phyloP scores from a whole-genome alignment of 768 basidiomycete species.

The Macrolepiota albuminosa region DNA sequence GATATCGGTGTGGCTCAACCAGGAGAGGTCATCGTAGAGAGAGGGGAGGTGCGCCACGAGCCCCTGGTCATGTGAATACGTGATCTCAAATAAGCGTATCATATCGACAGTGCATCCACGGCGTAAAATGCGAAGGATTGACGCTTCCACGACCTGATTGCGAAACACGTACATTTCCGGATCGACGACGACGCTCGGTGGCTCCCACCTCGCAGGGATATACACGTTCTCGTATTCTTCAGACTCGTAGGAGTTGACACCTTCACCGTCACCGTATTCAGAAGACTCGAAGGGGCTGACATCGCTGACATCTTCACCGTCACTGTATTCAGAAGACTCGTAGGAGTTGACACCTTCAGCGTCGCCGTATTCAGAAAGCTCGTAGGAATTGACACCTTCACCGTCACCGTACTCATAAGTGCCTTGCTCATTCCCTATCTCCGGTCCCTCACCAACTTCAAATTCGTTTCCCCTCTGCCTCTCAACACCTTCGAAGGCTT shows the following conservation, averaged over 20 bases:
- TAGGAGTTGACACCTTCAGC: conserved; percentile 12
- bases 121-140: conserved; percentile 36
- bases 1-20: conserved; percentile 17
- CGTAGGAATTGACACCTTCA: conserved; percentile 13
- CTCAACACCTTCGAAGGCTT: conserved; percentile 3
- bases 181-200: conserved; percentile 37
- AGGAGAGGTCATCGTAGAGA: conserved; percentile 25
- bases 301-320: conserved; percentile 5
- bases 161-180: conserved; percentile 18
- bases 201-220: conserved; percentile 52
- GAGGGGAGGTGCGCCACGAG: conserved; percentile 42
- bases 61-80: conserved; percentile 51
- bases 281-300: too few species aligned
- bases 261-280: conserved; percentile 6
- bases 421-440: conserved; percentile 25
- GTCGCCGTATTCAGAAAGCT: conserved; percentile 6
- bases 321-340: conserved; percentile 1
- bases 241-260: conserved; percentile 11
- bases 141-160: conserved; percentile 18
- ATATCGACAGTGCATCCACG: conserved; percentile 58
- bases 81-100: conserved; percentile 50
- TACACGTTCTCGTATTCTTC: conserved; percentile 25
- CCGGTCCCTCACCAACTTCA: conserved; percentile 25
- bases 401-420: conserved; percentile 12
- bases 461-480: conserved; percentile 19